Percentiles rank a stretch among this genome's conserved stretches.
Conservation (phyloP, 2,329 filamentous ascomycete species). For the Pestalotiopsis sp. region DNA sequence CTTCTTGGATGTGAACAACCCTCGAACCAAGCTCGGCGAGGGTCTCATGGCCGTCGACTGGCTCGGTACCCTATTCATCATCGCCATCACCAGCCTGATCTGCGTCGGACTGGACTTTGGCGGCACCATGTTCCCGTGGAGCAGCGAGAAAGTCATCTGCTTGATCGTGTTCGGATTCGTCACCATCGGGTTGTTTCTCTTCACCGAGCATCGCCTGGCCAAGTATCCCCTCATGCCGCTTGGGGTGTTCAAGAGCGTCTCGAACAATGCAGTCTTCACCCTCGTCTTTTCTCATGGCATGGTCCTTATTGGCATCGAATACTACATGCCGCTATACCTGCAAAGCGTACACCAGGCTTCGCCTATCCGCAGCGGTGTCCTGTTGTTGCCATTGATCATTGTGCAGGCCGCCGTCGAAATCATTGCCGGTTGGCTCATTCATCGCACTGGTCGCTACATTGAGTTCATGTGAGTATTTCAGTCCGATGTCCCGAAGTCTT, state of each 20-base stretch:
- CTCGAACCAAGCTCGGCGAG: slow-evolving; percentile 40
- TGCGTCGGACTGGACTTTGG: slow-evolving; percentile 45
- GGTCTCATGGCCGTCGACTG: slow-evolving; percentile 55
- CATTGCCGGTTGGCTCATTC: slow-evolving; percentile 30
- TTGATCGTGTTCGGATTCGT: slow-evolving; percentile 40
- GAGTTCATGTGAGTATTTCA: slow-evolving; percentile 29
- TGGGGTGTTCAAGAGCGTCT: slow-evolving; percentile 32
- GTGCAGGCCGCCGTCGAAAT: slow-evolving; percentile 34
- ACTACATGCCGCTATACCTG: slow-evolving; percentile 43
- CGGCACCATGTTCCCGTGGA: slow-evolving; percentile 40
- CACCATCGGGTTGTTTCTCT: slow-evolving; percentile 34
- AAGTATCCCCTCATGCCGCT: slow-evolving; percentile 38
- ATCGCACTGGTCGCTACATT: slow-evolving; percentile 31
- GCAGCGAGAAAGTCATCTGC: slow-evolving; percentile 34
- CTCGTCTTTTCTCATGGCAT: slow-evolving; percentile 37
- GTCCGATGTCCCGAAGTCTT: too few relatives aligned
- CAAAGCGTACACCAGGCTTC: slow-evolving; percentile 39
- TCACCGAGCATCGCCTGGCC: slow-evolving; percentile 36
- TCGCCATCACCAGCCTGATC: slow-evolving; percentile 37
- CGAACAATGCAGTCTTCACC: slow-evolving; percentile 30
- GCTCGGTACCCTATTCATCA: slow-evolving; percentile 37
- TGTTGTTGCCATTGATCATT: slow-evolving; percentile 30
- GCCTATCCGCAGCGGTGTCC: slow-evolving; percentile 37
- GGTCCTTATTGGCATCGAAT: slow-evolving; percentile 43
- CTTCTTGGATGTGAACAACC: slow-evolving; percentile 39